Percentiles rank a stretch among this genome's conserved stretches.
Conservation (phyloP, 371 early-diverging fungal genomes). For the Haplosporangium sp. region DNA sequence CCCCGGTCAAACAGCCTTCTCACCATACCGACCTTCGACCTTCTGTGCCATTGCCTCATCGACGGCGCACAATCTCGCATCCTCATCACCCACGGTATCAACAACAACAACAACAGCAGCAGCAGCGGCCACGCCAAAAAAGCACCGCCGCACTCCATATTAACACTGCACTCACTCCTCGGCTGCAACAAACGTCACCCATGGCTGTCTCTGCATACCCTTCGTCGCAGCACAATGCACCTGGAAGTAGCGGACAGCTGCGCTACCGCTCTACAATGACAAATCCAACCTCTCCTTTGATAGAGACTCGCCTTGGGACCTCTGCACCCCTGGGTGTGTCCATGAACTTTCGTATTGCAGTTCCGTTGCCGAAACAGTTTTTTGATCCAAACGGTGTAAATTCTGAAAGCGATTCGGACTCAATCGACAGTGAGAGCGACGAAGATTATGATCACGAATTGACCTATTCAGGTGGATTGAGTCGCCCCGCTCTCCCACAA, state of each 20-base stretch:
- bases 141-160: slow-evolving; percentile 20
- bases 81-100: slow-evolving; percentile 5
- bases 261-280: slow-evolving; percentile 11
- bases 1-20: not conserved
- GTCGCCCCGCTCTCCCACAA: not conserved
- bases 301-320: slow-evolving; percentile 32
- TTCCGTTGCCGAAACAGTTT: slow-evolving; percentile 41
- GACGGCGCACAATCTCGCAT: slow-evolving; percentile 42
- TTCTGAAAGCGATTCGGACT: slow-evolving; percentile 52
- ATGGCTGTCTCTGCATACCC: slow-evolving; percentile 8
- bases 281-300: slow-evolving; percentile 22
- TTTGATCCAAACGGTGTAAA: slow-evolving; percentile 27
- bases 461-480: slow-evolving; percentile 17
- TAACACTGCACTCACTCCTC: slow-evolving; percentile 35
- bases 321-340: slow-evolving; percentile 40
- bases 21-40: slow-evolving; percentile 8
- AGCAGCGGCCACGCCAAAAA: slow-evolving; percentile 7
- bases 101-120: not conserved
- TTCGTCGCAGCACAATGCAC: slow-evolving; percentile 2
- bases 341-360: slow-evolving; percentile 48
- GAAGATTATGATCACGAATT: slow-evolving; percentile 39
- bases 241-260: not conserved
- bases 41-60: slow-evolving; percentile 9
- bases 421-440: slow-evolving; percentile 43
- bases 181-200: slow-evolving; percentile 30